Percentiles rank a stretch among this genome's conserved stretches.
phyloP scores from a whole-genome alignment of 1,284 basidiomycete genomes.

The Leccinum holopus region DNA sequence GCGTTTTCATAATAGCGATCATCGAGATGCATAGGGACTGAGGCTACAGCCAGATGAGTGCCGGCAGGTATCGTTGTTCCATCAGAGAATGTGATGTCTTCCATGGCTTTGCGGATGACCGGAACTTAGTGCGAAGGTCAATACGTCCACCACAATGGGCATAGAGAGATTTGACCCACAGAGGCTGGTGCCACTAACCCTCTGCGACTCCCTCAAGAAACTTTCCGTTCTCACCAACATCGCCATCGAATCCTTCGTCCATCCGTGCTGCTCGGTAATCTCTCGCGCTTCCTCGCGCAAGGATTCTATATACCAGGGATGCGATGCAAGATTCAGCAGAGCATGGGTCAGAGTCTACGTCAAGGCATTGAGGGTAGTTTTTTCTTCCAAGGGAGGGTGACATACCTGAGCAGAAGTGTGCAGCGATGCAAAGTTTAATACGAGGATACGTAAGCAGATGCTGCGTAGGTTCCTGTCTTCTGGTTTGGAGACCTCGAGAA shows the following conservation, averaged over 20 bases:
- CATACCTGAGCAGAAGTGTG: constrained; percentile 43
- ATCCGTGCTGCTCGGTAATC: constrained; percentile 33
- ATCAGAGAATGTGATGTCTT: constrained; percentile 42
- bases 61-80: constrained; percentile 44
- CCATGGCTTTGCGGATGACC: constrained; percentile 36
- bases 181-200: constrained; percentile 35
- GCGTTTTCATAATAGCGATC: constrained; percentile 34
- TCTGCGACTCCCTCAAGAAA: constrained; percentile 42
- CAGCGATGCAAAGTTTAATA: constrained; percentile 45
- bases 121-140: constrained; percentile 31
- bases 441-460: constrained; percentile 40
- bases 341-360: constrained; percentile 38
- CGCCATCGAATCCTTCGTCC: constrained; percentile 39
- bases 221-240: constrained; percentile 40
- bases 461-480: constrained; percentile 33
- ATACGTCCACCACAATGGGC: neutral
- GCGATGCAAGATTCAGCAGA: constrained; percentile 38
- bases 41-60: constrained; percentile 34
- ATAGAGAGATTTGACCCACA: constrained; percentile 20
- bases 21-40: constrained; percentile 37
- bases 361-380: neutral
- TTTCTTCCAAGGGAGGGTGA: neutral
- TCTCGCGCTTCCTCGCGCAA: constrained; percentile 39
- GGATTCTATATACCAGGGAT: constrained; percentile 37
- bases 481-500: constrained; percentile 40